phyloP scores from a whole-genome alignment of 2,329 filamentous ascomycete species.

The Zasmidium angulare region DNA sequence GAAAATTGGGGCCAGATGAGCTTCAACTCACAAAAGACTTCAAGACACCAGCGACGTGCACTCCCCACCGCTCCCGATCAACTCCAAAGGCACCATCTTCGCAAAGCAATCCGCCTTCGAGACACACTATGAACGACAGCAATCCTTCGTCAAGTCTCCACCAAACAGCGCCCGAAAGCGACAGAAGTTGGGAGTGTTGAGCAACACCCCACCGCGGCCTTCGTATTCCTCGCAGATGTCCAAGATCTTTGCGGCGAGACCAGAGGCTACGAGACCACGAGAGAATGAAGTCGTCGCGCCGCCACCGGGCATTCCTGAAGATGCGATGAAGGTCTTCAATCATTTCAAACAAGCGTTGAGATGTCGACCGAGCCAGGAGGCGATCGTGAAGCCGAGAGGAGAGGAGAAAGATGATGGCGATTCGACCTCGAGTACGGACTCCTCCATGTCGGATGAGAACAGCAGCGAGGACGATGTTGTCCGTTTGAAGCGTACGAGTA shows the following conservation, averaged over 20 bases:
- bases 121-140: background rate
- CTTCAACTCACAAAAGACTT: background rate
- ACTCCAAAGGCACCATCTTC: constrained; percentile 7
- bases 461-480: background rate
- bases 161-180: constrained; percentile 6
- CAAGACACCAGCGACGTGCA: background rate
- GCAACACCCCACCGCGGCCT: constrained; percentile 13
- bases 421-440: no score
- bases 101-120: background rate
- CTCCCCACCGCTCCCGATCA: constrained; percentile 1
- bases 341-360: constrained; percentile 6
- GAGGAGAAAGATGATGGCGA: background rate
- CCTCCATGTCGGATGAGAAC: background rate
- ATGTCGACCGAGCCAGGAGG: background rate
- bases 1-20: background rate
- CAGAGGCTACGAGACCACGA: no score
- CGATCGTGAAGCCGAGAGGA: background rate
- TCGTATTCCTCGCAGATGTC: constrained; percentile 12
- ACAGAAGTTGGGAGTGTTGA: constrained; percentile 1
- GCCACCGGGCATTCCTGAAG: background rate
- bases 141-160: background rate
- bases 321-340: constrained; percentile 5
- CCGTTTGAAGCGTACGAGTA: background rate
- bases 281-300: background rate
- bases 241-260: constrained; percentile 10